Conservation (phyloP, 2,329 filamentous ascomycete genomes). For the Chrysosporium keratinophilum region DNA sequence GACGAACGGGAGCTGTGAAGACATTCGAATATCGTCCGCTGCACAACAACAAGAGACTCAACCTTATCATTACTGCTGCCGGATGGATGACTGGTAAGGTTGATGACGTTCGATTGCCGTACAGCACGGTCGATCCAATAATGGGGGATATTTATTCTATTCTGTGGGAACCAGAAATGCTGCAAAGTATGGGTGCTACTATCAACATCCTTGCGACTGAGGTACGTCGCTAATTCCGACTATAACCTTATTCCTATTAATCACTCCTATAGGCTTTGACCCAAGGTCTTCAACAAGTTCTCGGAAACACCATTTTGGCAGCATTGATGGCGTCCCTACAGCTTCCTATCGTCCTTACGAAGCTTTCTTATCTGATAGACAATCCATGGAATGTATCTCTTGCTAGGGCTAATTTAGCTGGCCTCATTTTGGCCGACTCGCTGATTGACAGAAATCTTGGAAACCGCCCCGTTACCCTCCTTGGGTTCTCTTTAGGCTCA, state of each 20-base stretch:
- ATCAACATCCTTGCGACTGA: conserved; percentile 98
- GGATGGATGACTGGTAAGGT: conserved; percentile 99
- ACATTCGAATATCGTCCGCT: conserved; percentile 95
- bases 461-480: conserved; percentile 79
- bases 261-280: conserved; percentile 63
- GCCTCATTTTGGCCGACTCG: conserved; percentile 87
- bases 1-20: conserved; percentile 80
- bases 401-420: conserved; percentile 76
- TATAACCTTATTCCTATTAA: conserved; percentile 1
- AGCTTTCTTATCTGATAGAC: conserved; percentile 91
- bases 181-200: conserved; percentile 93
- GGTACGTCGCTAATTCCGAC: conserved; percentile 42
- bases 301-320: conserved; percentile 80
- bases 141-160: conserved; percentile 99
- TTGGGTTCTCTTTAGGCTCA: conserved; percentile 87
- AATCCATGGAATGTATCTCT: conserved; percentile 98
- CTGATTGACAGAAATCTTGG: conserved; percentile 85
- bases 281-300: conserved; percentile 87
- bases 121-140: conserved; percentile 88
- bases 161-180: conserved; percentile 95
- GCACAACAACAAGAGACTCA: conserved; percentile 96
- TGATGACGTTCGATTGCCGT: conserved; percentile 90
- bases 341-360: conserved; percentile 83
- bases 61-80: conserved; percentile 86
- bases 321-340: conserved; percentile 87